Base-by-base conservation (phyloP, 2,329 filamentous ascomycete genomes). In the Coccinonectria pachysandricola region DNA sequence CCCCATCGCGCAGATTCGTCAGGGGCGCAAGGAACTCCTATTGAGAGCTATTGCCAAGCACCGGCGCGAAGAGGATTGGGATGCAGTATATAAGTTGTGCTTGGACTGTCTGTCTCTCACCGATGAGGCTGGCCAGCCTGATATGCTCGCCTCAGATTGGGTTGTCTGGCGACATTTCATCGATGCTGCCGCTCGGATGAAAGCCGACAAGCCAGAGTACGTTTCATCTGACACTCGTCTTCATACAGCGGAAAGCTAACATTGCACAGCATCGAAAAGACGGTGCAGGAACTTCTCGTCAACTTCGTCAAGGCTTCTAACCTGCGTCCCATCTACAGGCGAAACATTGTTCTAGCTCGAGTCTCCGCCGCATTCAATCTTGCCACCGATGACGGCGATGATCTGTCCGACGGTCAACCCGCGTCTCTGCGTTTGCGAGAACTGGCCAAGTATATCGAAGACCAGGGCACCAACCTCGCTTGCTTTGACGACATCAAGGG, bases 401-500 rank as follows among this genome's bases (percentile, higher is more conserved):
- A 58, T 15, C 15, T 53, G 14, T 7, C 21, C 5, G 40, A 51
- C 5, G 40, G 31, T 4, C 27, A 42, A 15, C 48, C 50, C 6
- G 28, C 31, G 1, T 58, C 55, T 2, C 26, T 50, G 8, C 45
- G 55, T 8, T 27, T 59, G 5, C 38, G 32, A 10, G 53, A 56
- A 16, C 32, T 67, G 8, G 30, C 53, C 8, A 40, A 45, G 8
- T 59, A 59, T 22, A 42, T 64, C 12, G 35, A 52, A 3, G 45
- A 52, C 17, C 50, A 61, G 27, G 48, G 43, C n/a, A 34, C 35
- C 0, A 55, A 49, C n/a, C 43, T 52, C 4, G 50, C 54, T 6
- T 64, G 53, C 29, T 69, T 71, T 28, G 56, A 60, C 17, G 65
- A 68, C 24, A 39, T 68, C 20, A 66, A 60, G 32, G 34, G 36